Conservation (phyloP, 2,329 filamentous ascomycete species). For the Pyrenophora tritici-repentis region DNA sequence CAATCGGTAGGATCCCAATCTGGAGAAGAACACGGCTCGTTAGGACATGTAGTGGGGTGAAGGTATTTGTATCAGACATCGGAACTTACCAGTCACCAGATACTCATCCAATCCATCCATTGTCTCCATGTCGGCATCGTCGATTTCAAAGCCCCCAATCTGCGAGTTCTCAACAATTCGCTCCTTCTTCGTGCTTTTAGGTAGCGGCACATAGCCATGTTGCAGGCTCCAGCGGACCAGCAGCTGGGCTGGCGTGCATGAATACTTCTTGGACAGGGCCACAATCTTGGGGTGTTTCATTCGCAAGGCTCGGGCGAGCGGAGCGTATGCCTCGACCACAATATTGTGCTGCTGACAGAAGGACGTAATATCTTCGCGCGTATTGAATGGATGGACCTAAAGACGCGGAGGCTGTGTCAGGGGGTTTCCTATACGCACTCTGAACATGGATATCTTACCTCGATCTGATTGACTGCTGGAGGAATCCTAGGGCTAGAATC, state of each 20-base stretch:
- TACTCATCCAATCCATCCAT: slow-evolving; percentile 73
- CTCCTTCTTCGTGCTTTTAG: slow-evolving; percentile 69
- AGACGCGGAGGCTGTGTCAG: too few species aligned
- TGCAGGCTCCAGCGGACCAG: slow-evolving; percentile 80
- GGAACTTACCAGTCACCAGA: slow-evolving; percentile 62
- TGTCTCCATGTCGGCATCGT: slow-evolving; percentile 63
- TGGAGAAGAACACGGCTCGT: slow-evolving; percentile 18
- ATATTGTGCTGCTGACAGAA: slow-evolving; percentile 71
- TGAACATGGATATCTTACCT: slow-evolving; percentile 72
- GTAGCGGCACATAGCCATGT: slow-evolving; percentile 72
- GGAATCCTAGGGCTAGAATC: slow-evolving; percentile 63
- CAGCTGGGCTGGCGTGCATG: slow-evolving; percentile 72
- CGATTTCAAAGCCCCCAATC: slow-evolving; percentile 65
- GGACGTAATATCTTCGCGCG: slow-evolving; percentile 67
- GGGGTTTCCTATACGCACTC: not conserved
- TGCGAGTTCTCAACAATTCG: slow-evolving; percentile 69
- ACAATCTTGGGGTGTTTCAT: slow-evolving; percentile 70
- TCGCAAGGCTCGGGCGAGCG: slow-evolving; percentile 71
- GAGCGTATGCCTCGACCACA: slow-evolving; percentile 78
- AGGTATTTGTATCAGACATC: not conserved
- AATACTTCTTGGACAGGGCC: slow-evolving; percentile 68
- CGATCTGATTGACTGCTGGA: slow-evolving; percentile 77
- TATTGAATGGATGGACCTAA: slow-evolving; percentile 78
- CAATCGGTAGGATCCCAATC: slow-evolving; percentile 56
- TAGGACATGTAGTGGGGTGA: too few species aligned